Evolutionary conservation across 2,329 filamentous ascomycete genomes (phyloP), one percentile per base, ranked within the genome.

Genomic region (Stenocarpella maydis): DNA sequence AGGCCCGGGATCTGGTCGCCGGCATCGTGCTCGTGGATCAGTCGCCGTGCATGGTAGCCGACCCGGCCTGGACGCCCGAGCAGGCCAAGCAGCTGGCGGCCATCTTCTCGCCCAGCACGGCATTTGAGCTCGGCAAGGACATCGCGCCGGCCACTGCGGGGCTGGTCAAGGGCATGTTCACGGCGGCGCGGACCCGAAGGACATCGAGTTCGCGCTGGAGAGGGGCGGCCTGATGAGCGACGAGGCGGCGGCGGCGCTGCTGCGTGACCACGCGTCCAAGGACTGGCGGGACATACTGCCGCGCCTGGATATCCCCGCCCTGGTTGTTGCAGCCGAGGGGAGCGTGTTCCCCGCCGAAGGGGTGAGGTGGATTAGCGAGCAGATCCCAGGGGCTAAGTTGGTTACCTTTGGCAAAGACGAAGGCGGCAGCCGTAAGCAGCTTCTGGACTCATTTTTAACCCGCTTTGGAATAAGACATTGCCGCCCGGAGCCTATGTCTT

Each of bases 11-110:
- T 21, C 73, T 75, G 17, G 54, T 79, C 45, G 21, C 47, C 19
- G 74, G 73, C 34, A 67, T 80, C 19, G 76, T 78, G 50, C 60
- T 79, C 26, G 74, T 76, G 64, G 78, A 80, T 68, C 74, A 80
- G 55, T 69, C 76, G 0, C 63, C 76, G 1, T 55, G 68, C 53
- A 71, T 79, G 68, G 72, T 73, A 1, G 61, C 47, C 10, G 71
- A 79, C 70, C 77, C 77, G 2, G 50, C 71, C 24, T 79, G 78
- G 78, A 73, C 72, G 9, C 67, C 74, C 10, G 73, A 71, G 28
- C 65, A 76, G 26, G 71, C 72, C 8, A 68, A 71, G 9, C 55
- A 72, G 10, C 19, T 74, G 7, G 70, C 72, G 12, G 73, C 75
- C 39, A 61, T 76, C 12, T 77, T 78, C 50, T 47, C 71, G 1